Conservation (phyloP, 2,329 filamentous ascomycete species). For the Xylaria sp. region DNA sequence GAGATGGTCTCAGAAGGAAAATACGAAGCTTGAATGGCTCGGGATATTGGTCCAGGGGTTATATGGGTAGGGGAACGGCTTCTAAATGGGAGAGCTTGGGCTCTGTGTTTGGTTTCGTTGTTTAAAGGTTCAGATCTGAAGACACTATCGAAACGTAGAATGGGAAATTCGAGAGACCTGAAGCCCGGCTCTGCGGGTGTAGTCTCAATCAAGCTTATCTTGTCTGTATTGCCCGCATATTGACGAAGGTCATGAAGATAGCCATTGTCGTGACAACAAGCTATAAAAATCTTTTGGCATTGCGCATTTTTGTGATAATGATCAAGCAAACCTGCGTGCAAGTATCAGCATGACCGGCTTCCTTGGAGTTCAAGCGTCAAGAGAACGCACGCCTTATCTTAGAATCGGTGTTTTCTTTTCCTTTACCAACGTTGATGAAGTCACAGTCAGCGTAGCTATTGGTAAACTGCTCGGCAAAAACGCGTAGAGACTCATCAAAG, state of each 20-base stretch:
- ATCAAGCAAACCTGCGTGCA: conserved; percentile 48
- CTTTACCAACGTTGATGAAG: conserved; percentile 52
- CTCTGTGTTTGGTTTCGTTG: conserved; percentile 48
- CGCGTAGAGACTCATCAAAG: conserved; percentile 48
- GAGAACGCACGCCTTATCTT: conserved; percentile 49
- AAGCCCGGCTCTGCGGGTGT: conserved; percentile 51
- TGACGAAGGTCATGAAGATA: conserved; percentile 52
- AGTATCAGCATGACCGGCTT: conserved; percentile 17
- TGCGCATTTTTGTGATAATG: conserved; percentile 51
- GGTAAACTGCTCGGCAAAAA: conserved; percentile 51
- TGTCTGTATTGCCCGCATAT: conserved; percentile 46
- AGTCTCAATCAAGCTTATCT: conserved; percentile 49
- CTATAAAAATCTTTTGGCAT: conserved; percentile 51
- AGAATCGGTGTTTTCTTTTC: conserved; percentile 52
- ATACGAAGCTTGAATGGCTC: conserved; percentile 39
- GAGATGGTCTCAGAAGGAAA: conserved; percentile 33
- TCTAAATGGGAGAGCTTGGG: conserved; percentile 38
- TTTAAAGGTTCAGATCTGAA: conserved; percentile 48
- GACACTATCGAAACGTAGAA: conserved; percentile 49
- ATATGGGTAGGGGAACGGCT: conserved; percentile 41
- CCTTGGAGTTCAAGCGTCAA: background rate
- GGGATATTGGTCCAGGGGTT: conserved; percentile 43
- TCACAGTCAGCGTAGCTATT: conserved; percentile 52
- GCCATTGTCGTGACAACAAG: conserved; percentile 52
- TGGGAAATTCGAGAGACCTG: conserved; percentile 48